Percentiles rank a stretch among this genome's conserved stretches.
These are phyloP conservation scores for Gossypium ekmanianum DNA, from an alignment of 345 rosid species.

Conservation along the genomic window DNA sequence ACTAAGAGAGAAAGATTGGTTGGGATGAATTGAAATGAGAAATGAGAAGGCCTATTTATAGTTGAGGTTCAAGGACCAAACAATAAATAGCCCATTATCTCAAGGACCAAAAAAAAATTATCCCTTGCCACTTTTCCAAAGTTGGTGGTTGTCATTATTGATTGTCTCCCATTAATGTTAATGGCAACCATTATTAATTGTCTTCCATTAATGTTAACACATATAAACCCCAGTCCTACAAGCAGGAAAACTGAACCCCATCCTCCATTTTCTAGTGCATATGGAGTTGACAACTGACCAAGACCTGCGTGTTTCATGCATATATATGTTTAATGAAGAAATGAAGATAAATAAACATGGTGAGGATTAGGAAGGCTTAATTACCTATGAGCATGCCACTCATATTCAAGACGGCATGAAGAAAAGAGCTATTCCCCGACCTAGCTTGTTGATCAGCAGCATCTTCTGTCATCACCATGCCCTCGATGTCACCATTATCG, in stretches of 20 bases:
- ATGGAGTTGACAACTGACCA: constrained; percentile 73
- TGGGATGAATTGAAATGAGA: too few relatives aligned
- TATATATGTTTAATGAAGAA: background rate
- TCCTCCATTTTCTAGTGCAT: constrained; percentile 66
- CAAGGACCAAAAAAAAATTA: too few relatives aligned
- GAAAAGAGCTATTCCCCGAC: constrained; percentile 46
- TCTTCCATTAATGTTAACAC: too few relatives aligned
- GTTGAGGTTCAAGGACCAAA: too few relatives aligned
- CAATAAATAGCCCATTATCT: too few relatives aligned
- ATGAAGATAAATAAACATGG: background rate
- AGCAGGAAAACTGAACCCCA: constrained; percentile 64
- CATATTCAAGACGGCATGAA: constrained; percentile 76
- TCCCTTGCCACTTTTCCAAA: too few relatives aligned
- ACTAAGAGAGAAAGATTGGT: too few relatives aligned
- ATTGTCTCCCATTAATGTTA: too few relatives aligned
- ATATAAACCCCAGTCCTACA: constrained; percentile 40
- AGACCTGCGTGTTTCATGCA: constrained; percentile 39
- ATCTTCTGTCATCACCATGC: background rate
- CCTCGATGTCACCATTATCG: background rate
- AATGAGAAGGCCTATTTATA: too few relatives aligned
- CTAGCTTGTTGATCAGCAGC: background rate
- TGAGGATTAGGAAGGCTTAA: background rate
- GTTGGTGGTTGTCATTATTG: too few relatives aligned
- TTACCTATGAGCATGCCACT: constrained; percentile 83
- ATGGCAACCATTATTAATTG: too few relatives aligned